Evolutionary conservation across 1,139 yeast genomes (phyloP).

Genomic region (Yamadazyma songkhlaensis): DNA sequence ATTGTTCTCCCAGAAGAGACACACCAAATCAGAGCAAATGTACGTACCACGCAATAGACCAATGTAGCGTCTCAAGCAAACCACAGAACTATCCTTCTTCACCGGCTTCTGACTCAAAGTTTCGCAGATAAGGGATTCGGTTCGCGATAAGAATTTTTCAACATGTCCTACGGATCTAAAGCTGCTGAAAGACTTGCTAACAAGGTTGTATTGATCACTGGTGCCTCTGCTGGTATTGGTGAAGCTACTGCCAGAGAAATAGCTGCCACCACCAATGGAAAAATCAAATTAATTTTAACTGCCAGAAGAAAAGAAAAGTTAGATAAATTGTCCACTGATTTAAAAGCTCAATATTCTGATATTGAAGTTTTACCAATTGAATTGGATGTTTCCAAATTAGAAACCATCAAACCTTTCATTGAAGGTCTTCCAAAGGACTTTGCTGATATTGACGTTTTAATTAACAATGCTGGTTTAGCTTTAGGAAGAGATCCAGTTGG

Average conservation of each 20-base stretch:
- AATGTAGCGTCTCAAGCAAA: too few relatives aligned
- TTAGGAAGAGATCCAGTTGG: constrained; percentile 68
- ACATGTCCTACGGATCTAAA: constrained; percentile 41
- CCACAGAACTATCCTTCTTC: too few relatives aligned
- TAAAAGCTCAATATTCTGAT: constrained; percentile 43
- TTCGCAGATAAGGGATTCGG: too few relatives aligned
- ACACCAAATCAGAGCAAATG: too few relatives aligned
- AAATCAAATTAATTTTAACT: constrained; percentile 59
- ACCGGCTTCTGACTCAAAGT: too few relatives aligned
- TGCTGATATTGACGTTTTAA: constrained; percentile 58
- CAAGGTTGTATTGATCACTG: constrained; percentile 33
- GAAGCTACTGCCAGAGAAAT: constrained; percentile 74
- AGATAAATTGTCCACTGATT: constrained; percentile 42
- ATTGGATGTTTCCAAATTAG: constrained; percentile 60
- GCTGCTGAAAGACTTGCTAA: constrained; percentile 46
- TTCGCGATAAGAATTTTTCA: too few relatives aligned
- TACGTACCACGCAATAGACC: too few relatives aligned
- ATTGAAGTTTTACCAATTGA: constrained; percentile 46
- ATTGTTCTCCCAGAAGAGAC: too few relatives aligned
- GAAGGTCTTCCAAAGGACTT: constrained; percentile 50
- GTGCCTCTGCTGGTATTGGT: constrained; percentile 55
- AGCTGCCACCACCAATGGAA: constrained; percentile 66
- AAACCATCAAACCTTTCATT: constrained; percentile 52
- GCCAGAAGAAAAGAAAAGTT: constrained; percentile 69
- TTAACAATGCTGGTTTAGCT: constrained; percentile 85